Base-by-base conservation (phyloP, 768 basidiomycete species). In the Calocybe indica region DNA sequence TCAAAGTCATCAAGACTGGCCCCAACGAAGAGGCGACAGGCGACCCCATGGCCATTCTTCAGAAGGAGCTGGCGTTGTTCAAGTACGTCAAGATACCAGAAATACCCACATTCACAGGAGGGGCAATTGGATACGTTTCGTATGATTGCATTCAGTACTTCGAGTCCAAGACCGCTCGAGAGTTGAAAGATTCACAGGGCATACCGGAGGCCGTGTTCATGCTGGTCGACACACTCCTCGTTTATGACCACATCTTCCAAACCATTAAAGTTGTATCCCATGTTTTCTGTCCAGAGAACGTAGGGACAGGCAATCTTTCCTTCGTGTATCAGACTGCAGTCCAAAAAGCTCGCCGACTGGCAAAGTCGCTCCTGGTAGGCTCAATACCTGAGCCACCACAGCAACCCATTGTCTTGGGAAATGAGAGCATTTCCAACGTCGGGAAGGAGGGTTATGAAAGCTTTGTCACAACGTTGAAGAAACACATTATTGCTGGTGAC, bases 91-190 rank as follows among this genome's bases (percentile, higher is more conserved):
- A 87, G 62, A 82, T 96, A 22, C 92, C 92, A 5, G 88, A 94
- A 63, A 76, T 95, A 33, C 85, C 90, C 1, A 94, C 94, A 0
- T 96, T 98, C 62, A 95, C 93, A 39, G 96, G 96, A 40, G 96
- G 96, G 39, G 95, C 94, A 1, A 91, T 98, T 59, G 96, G 96
- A 46, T 98, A 96, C 63, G 92, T 99, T 51, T 81, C 92, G 9
- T 99, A 93, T 69, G 96, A 99, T 63, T 92, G 92, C 64, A 83
- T 99, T 48, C 91, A 88, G 48, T 83, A 97, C 65, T 99, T 99
- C 58, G 96, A 99, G 64, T 93, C 96, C 45, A 92, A 88, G 70
- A 93, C 92, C 6, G 82, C 82, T 42, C 74, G 83, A 34, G 73
- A 79, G 12, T 75, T 92, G 22, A 68, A 69, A n/a, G 92, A 97